Base-by-base conservation (phyloP, 164 flowering plant genomes). In the Saururus chinensis region DNA sequence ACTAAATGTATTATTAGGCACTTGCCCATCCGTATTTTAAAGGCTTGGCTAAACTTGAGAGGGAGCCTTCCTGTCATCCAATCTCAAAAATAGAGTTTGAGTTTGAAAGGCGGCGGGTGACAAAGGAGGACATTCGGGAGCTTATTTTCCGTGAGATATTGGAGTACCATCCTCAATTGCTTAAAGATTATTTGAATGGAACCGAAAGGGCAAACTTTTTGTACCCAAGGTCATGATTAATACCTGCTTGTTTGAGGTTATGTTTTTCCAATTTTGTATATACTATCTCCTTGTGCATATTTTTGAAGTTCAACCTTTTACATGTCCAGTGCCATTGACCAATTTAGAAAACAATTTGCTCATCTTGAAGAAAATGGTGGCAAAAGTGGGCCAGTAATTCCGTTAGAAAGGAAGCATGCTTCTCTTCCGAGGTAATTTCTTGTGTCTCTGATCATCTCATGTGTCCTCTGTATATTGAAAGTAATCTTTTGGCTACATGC, bases 51-150 rank as follows among this genome's bases (percentile, higher is more conserved):
- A 88, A 75, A 68, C 83, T 82, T 53, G 96, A 91, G 66, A 81
- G 96, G 62, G 97, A 91, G 71, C 97, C 96, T 20, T 88, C 93
- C n/a, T 82, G 91, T 66, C 95, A 82, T 58, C 96, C 91, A 52
- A 84, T 88, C 54, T 71, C 89, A 48, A 91, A 88, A 68, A 74
- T 91, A 74, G 97, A 91, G 71, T 91, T 91, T 68, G 97, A 91
- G 69, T 91, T 90, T 78, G 98, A 91, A 79, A 85, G 93, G 71
- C 72, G 92, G 57, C 79, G 86, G 66, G 85, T 84, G 23, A 82
- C 96, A 30, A 92, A 92, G 70, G 98, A 92, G 61, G 98, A 92
- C 65, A 79, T 92, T 24, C 66, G 90, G 17, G 95, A 92, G 68
- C 71, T 92, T 49, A 88, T 92, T 56, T 92, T 82, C 66, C 75